Evolutionary conservation across 192 early-diverging fungal genomes (phyloP), one percentile per base, ranked within the genome.

Genomic region (Linnemannia elongata): DNA sequence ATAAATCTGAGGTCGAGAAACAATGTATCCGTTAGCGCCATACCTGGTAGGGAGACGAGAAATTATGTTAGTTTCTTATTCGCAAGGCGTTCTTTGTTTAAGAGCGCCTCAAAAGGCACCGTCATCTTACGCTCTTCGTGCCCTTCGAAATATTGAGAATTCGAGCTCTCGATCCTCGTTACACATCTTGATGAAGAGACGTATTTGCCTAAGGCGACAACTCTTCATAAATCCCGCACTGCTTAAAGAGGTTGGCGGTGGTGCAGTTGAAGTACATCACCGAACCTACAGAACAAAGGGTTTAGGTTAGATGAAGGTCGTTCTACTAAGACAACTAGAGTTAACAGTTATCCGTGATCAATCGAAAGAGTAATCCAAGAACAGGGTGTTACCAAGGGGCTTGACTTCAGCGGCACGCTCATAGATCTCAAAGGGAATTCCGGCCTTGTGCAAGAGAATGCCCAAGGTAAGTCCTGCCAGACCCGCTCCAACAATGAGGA

Each of bases 401-500:
- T 72, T 71, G 17, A 79, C 54, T 72, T 72, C 52, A 0, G 70
- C 1, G 24, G 63, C 63, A 13, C 78, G 35, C 22, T 79, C 78
- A 5, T 44, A 79, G 12, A 79, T 57, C 30, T 55, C 35, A 12
- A 54, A 79, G 6, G 70, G 54, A 2, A 72, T 33, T 1, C 38
- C 69, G 0, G 69, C 49, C 36, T 72, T 47, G 15, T 79, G 49
- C 1, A 79, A 52, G 6, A 79, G 70, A 30, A 72, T 72, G 18
- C 36, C 78, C 4, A 79, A 69, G 0, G 52, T 54, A 3, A 79
- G 24, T 2, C 78, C 78, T 3, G 35, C n/a, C 22, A 79, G 47
- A 35, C 78, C 78, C 0, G 78, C 78, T 20, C 78, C 78, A 13
- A 73, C 38, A 20, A 79, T 79, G 15, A 79, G 47, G 24, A 79